A percentile compares a stretch with the other conserved stretches of the same genome.
Conservation (phyloP, 108 stramenopile genomes). For the Cyclostephanos invisitatus region DNA sequence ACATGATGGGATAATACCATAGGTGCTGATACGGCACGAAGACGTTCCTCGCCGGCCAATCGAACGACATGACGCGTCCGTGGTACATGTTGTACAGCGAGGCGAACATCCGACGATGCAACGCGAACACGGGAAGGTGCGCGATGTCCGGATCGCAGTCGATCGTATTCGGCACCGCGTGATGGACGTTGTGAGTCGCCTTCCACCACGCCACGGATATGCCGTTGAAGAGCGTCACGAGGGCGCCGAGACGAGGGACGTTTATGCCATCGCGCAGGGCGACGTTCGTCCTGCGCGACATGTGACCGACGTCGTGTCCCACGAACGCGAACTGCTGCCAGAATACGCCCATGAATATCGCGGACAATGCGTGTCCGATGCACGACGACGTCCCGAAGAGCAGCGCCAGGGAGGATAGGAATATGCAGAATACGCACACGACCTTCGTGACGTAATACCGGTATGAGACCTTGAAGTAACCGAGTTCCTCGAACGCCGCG, state of each 20-base stretch:
- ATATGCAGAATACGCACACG: slow-evolving; percentile 27
- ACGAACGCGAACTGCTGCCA: slow-evolving; percentile 93
- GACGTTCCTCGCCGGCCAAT: slow-evolving; percentile 59
- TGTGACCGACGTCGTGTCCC: slow-evolving; percentile 92
- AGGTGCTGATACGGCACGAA: slow-evolving; percentile 86
- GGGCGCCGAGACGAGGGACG: slow-evolving; percentile 50
- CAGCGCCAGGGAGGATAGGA: slow-evolving; percentile 21
- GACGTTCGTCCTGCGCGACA: slow-evolving; percentile 66
- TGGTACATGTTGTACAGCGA: slow-evolving; percentile 69
- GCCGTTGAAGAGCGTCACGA: slow-evolving; percentile 67
- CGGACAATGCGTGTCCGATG: slow-evolving; percentile 24
- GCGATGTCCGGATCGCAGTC: slow-evolving; percentile 95
- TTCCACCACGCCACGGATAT: slow-evolving; percentile 93
- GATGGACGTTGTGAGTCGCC: slow-evolving; percentile 90
- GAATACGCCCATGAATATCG: slow-evolving; percentile 60
- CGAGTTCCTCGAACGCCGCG: slow-evolving; percentile 47
- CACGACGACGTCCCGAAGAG: slow-evolving; percentile 23
- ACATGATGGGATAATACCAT: slow-evolving; percentile 90
- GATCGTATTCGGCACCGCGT: slow-evolving; percentile 84
- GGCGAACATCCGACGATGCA: slow-evolving; percentile 69
- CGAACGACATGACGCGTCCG: slow-evolving; percentile 60
- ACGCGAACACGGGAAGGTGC: slow-evolving; percentile 87
- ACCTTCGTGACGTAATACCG: slow-evolving; percentile 43
- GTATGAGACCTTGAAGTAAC: slow-evolving; percentile 43
- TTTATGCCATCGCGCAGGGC: slow-evolving; percentile 63